phyloP scores from a whole-genome alignment of 1,284 basidiomycete species.

The Malassezia sp. region DNA sequence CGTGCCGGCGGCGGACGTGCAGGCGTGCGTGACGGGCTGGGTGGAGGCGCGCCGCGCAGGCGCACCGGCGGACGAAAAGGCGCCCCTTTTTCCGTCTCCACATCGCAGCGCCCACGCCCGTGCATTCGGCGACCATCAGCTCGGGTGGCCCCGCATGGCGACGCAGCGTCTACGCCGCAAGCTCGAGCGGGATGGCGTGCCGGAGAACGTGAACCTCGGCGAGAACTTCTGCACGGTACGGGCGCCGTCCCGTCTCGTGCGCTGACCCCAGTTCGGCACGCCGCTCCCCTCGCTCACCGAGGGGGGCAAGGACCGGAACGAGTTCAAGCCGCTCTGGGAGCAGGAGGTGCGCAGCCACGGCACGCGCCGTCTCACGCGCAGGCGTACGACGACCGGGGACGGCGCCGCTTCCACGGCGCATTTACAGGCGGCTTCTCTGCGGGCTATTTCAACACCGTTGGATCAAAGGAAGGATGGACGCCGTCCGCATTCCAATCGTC shows the following conservation, averaged over 20 bases:
- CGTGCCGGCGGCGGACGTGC: too few species aligned
- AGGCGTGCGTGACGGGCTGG: too few species aligned
- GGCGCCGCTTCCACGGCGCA: slow-evolving; percentile 82
- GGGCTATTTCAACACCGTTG: slow-evolving; percentile 91
- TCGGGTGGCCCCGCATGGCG: too few species aligned
- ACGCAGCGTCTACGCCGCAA: slow-evolving; percentile 53
- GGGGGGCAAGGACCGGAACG: slow-evolving; percentile 68
- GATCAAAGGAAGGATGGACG: slow-evolving; percentile 93
- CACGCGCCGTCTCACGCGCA: too few species aligned
- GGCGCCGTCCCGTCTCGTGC: slow-evolving; percentile 12
- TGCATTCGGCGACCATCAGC: too few species aligned
- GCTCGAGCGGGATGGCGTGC: slow-evolving; percentile 67
- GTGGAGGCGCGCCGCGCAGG: neutral
- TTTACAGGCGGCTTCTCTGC: slow-evolving; percentile 97
- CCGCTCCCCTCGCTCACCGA: slow-evolving; percentile 78
- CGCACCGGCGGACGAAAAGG: neutral
- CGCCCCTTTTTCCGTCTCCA: neutral
- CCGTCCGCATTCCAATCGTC: slow-evolving; percentile 62
- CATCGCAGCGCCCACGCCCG: neutral
- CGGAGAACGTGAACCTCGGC: slow-evolving; percentile 60
- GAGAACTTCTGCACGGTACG: slow-evolving; percentile 77
- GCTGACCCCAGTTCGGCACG: slow-evolving; percentile 67
- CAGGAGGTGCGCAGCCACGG: slow-evolving; percentile 62
- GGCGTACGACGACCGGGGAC: slow-evolving; percentile 70
- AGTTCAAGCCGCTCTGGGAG: slow-evolving; percentile 93